Evolutionary conservation across 2,329 filamentous ascomycete genomes (phyloP), one percentile per base, ranked within the genome.

Genomic region (Diaporthe sp.): DNA sequence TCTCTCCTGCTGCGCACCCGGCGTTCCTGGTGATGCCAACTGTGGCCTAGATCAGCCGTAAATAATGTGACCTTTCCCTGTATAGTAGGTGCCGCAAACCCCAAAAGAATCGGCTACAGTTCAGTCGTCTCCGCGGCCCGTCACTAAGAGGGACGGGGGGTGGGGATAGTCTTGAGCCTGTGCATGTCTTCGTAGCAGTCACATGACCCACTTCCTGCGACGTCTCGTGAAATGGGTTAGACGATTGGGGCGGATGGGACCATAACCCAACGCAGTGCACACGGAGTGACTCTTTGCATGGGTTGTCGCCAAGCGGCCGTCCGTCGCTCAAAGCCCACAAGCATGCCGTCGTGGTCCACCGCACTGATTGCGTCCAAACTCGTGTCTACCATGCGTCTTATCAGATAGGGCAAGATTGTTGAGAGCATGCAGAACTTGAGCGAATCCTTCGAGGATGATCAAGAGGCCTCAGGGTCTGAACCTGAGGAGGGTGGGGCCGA

Each of bases 381-480:
- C 37, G 34, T 49, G 12, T 49, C 61, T 47, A 4, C 61, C 61
- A 31, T 49, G 61, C 12, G 9, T 7, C 42, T 65, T 65, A 49
- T 65, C 61, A 65, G 17, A 49, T 49, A 34, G 15, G 20, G 61
- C 39, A 42, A 65, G 61, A 65, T 17, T 34, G 42, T 65, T 34
- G 42, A 20, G 28, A 65, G 15, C 61, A 65, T 65, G 61, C 61
- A 34, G 42, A 31, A 65, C 17, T 49, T 31, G 15, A 25, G 28
- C 8, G 61, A 65, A 65, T 7, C 61, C 13, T 63, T 63, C 61
- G 42, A 65, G 15, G 42, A 65, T 31, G 42, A 65, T 2, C 39
- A 44, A 25, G 61, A 65, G 17, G 42, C 42, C 42, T 65, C 61
- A n/a, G 61, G 42, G 42, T 65, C 61, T 22, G 61, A 65, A 15